A percentile compares a stretch with the other conserved stretches of the same genome.
These are phyloP conservation scores for Cyclostephanos tholiformis DNA, from an alignment of 108 stramenopile genomes.

Conservation along the genomic window DNA sequence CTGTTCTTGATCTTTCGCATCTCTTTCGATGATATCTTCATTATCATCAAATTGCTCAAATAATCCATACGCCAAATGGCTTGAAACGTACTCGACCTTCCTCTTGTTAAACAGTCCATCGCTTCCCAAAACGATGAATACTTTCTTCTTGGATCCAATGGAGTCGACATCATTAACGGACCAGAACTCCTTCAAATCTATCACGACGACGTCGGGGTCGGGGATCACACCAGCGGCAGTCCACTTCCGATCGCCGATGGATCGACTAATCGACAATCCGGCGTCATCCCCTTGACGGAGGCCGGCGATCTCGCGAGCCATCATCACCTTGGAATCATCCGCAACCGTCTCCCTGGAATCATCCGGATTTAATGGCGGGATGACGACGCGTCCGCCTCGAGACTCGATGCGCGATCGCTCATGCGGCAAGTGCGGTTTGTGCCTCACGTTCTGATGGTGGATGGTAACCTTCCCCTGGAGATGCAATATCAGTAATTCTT, in stretches of 20 bases:
- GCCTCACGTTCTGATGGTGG: slow-evolving; percentile 37
- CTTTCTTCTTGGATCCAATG: slow-evolving; percentile 19
- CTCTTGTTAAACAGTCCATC: slow-evolving; percentile 76
- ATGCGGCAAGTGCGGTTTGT: slow-evolving; percentile 70
- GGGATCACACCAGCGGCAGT: slow-evolving; percentile 66
- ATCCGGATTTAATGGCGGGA: slow-evolving; percentile 47
- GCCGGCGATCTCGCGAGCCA: slow-evolving; percentile 53
- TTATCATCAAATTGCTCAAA: slow-evolving; percentile 20
- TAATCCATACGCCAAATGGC: slow-evolving; percentile 56
- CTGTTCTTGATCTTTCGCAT: background rate
- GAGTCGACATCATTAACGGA: slow-evolving; percentile 7
- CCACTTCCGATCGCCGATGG: slow-evolving; percentile 75
- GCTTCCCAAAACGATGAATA: slow-evolving; percentile 67
- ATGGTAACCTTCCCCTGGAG: slow-evolving; percentile 45
- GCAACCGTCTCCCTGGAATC: slow-evolving; percentile 33
- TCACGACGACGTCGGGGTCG: slow-evolving; percentile 62
- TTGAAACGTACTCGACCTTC: slow-evolving; percentile 54
- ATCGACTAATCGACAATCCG: slow-evolving; percentile 74
- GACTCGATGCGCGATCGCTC: slow-evolving; percentile 65
- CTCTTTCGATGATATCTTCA: background rate
- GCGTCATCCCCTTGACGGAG: slow-evolving; percentile 51
- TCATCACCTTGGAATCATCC: too few relatives aligned
- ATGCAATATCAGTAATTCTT: slow-evolving; percentile 6
- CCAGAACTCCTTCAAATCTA: slow-evolving; percentile 51
- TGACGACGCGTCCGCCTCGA: slow-evolving; percentile 62